Percentiles rank a stretch among this genome's conserved stretches.
These are phyloP conservation scores for Aspergillus pseudoviridinutans DNA, from an alignment of 2,329 filamentous ascomycete genomes.

Conservation along the genomic window DNA sequence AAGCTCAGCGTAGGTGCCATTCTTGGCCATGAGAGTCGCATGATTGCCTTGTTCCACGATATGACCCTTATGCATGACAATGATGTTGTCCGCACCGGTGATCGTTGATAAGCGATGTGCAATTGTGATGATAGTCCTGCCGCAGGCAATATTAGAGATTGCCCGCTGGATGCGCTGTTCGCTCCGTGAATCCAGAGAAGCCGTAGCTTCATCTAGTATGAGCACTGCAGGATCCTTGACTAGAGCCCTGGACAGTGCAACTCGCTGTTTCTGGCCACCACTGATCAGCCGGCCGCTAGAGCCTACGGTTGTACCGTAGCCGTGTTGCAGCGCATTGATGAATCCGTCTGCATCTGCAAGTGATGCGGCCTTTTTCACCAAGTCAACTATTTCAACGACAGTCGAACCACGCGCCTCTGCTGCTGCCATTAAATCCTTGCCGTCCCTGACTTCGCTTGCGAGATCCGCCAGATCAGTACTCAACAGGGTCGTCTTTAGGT, in stretches of 20 bases:
- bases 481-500: constrained; percentile 51
- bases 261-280: constrained; percentile 89
- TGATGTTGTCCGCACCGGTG: constrained; percentile 43
- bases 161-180: constrained; percentile 84
- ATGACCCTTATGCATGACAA: constrained; percentile 41
- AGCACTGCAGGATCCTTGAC: constrained; percentile 79
- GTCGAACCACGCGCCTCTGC: constrained; percentile 44
- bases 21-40: constrained; percentile 31
- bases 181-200: constrained; percentile 79
- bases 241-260: constrained; percentile 77
- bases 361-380: constrained; percentile 53
- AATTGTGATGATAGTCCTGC: constrained; percentile 35
- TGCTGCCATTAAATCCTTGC: constrained; percentile 45
- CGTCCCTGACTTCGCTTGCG: constrained; percentile 40
- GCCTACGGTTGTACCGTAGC: constrained; percentile 79
- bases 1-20: constrained; percentile 40
- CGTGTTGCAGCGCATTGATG: constrained; percentile 67
- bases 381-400: constrained; percentile 50
- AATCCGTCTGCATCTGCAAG: constrained; percentile 63
- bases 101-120: constrained; percentile 46
- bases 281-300: constrained; percentile 78
- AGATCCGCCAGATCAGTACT: constrained; percentile 49
- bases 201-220: constrained; percentile 86
- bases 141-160: constrained; percentile 67
- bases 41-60: constrained; percentile 46